Percentiles rank a stretch among this genome's conserved stretches.
phyloP scores from a whole-genome alignment of 176 grass and related monocot species.

The Triticum monococcum region DNA sequence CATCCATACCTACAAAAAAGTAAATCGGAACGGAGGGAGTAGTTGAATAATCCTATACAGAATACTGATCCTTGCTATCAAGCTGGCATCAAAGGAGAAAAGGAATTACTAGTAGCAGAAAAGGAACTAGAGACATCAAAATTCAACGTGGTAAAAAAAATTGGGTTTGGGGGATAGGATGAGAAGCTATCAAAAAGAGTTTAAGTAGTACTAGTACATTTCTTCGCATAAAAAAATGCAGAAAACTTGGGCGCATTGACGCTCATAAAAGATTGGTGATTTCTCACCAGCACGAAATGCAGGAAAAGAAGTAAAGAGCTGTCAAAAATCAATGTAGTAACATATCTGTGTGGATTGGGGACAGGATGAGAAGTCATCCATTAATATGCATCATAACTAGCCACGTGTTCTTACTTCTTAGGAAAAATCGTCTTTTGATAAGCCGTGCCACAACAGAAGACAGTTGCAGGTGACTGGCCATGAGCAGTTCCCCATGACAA shows the following conservation, averaged over 20 bases:
- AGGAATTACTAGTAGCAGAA: no score
- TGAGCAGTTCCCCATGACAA: constrained; percentile 6
- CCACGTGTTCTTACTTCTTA: not conserved
- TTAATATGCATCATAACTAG: constrained; percentile 5
- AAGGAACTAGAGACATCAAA: no score
- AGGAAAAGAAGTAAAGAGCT: not conserved
- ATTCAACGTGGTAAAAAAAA: no score
- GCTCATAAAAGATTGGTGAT: not conserved
- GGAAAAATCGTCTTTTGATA: not conserved
- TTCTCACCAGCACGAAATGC: not conserved
- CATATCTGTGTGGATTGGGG: not conserved
- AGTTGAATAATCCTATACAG: no score
- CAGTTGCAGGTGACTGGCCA: not conserved
- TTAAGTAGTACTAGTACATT: no score
- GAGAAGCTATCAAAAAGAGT: no score
- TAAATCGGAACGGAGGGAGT: no score
- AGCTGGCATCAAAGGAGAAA: no score
- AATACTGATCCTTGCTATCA: no score
- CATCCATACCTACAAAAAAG: no score
- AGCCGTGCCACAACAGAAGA: not conserved
- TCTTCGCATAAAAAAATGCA: not conserved
- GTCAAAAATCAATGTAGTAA: not conserved
- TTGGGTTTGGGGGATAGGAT: no score
- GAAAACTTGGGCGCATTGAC: not conserved
- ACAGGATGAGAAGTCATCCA: not conserved